Evolutionary conservation across 306 rosid genomes (phyloP), one percentile per base, ranked within the genome.

Genomic region (Gleditsia sinensis): DNA sequence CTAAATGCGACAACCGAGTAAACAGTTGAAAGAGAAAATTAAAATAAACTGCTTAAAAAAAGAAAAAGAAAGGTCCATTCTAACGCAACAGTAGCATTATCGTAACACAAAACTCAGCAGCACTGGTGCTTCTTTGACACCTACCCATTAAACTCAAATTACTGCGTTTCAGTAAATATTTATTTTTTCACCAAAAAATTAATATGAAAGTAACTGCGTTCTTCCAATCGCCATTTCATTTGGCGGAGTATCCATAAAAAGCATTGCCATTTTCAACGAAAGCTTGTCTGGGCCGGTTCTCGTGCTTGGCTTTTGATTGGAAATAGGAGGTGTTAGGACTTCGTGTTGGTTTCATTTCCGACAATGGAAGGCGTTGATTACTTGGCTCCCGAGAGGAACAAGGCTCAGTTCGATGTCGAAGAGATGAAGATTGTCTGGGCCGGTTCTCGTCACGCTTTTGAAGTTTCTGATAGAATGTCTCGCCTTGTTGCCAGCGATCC

Each of bases 351-450:
- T 56, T 66, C 13, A 7, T 16, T 24, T 19, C 20, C 23, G 27
- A 64, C 9, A 16, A 84, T 84, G 87, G 84, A 77, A 68, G 89
- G 89, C 16, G 90, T 90, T 46, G 99, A 94, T 82, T 83, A 88
- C 76, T 82, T 90, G 72, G 88, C 91, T 28, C 51, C 69, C 28
- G 99, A 94, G 83, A 80, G 97, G 76, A 85, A 77, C 85, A 89
- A 45, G 72, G 85, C 96, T 1, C 84, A 80, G 69, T 94, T 94
- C 73, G 97, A 92, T 81, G 95, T 90, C 0, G 87, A 83, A 14
- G 87, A 88, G 37, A 88, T 94, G 96, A 94, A 92, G 78, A 77
- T 94, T 83, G 88, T 92, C 32, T 94, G 97, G 99, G 93, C 92
- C 0, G 93, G 96, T 76, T 92, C 96, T 58, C 96, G 79, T 75